phyloP scores from a whole-genome alignment of 2,329 filamentous ascomycete genomes.

The Claviceps sp. region DNA sequence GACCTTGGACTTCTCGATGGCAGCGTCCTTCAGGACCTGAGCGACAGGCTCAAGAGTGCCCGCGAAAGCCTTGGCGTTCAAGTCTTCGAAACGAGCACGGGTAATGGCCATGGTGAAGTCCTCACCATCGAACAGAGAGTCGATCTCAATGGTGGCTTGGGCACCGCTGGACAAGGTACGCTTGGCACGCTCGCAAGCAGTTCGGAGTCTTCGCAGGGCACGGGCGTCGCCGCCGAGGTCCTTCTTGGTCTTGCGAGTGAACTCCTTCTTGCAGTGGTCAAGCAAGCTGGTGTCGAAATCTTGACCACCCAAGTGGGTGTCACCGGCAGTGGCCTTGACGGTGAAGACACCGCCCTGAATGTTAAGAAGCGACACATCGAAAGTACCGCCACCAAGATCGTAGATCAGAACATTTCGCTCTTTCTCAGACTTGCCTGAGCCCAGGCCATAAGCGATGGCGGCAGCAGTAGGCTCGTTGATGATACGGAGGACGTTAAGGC shows the following conservation, averaged over 20 bases:
- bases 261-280: constrained; percentile 94
- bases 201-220: constrained; percentile 89
- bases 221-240: constrained; percentile 72
- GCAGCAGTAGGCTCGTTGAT: constrained; percentile 99
- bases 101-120: constrained; percentile 97
- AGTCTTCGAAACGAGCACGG: constrained; percentile 96
- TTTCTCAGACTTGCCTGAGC: constrained; percentile 87
- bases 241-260: constrained; percentile 62
- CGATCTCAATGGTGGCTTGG: constrained; percentile 95
- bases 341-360: constrained; percentile 99
- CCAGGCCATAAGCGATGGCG: constrained; percentile 95
- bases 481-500: constrained; percentile 97
- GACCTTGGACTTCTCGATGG: constrained; percentile 76
- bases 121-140: constrained; percentile 95
- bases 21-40: constrained; percentile 90
- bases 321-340: constrained; percentile 95
- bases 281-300: constrained; percentile 95
- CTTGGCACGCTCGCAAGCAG: constrained; percentile 99
- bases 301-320: constrained; percentile 89
- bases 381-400: constrained; percentile 99
- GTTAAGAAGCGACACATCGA: constrained; percentile 98
- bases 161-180: constrained; percentile 94
- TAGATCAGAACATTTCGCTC: constrained; percentile 99
- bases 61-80: constrained; percentile 90
- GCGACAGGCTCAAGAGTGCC: constrained; percentile 91